phyloP scores from a whole-genome alignment of 2,329 filamentous ascomycete species.

The Teratosphaeria zuluensis region DNA sequence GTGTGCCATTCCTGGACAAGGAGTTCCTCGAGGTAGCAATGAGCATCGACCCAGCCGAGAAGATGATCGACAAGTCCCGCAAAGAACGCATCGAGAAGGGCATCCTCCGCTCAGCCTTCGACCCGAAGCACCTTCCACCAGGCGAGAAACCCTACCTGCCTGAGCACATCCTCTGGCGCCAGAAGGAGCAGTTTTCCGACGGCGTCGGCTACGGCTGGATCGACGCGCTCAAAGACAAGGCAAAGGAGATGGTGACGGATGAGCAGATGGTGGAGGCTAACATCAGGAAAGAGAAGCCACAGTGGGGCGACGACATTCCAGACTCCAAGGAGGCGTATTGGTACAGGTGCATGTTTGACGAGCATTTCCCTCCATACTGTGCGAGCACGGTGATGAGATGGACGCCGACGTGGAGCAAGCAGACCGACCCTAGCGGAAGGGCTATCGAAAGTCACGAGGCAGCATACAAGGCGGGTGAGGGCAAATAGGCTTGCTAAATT shows the following conservation, averaged over 20 bases:
- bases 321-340: constrained; percentile 98
- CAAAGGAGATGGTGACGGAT: constrained; percentile 79
- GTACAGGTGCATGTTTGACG: constrained; percentile 98
- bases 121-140: constrained; percentile 72
- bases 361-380: constrained; percentile 90
- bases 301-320: constrained; percentile 88
- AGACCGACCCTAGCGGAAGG: constrained; percentile 87
- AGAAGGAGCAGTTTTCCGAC: constrained; percentile 98
- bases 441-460: constrained; percentile 26
- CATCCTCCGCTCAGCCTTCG: constrained; percentile 94
- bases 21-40: constrained; percentile 86
- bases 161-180: constrained; percentile 89
- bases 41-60: constrained; percentile 88
- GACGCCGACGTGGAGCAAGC: constrained; percentile 95
- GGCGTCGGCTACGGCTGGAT: constrained; percentile 99
- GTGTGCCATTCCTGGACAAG: constrained; percentile 97
- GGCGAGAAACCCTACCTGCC: constrained; percentile 74
- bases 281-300: constrained; percentile 80
- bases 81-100: constrained; percentile 76
- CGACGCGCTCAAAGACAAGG: constrained; percentile 89
- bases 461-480: constrained; percentile 21
- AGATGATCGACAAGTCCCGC: constrained; percentile 70
- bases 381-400: constrained; percentile 91
- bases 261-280: constrained; percentile 63
- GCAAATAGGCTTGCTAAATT: neutral